phyloP scores from a whole-genome alignment of 441 rosid genomes.

The Iberis amara region DNA sequence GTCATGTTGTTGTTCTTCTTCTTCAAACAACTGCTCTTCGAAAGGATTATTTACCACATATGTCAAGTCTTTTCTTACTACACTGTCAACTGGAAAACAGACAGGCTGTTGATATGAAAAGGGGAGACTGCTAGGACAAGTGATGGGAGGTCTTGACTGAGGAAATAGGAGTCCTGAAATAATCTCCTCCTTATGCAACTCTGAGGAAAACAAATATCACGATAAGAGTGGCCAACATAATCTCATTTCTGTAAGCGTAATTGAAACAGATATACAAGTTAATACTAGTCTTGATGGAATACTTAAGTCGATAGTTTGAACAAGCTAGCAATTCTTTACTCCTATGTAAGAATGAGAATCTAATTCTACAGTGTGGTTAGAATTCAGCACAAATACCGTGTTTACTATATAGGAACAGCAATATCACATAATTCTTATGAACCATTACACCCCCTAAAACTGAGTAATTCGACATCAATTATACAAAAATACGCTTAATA shows the following conservation, averaged over 20 bases:
- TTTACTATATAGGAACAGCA: constrained; percentile 9
- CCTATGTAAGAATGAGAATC: background rate
- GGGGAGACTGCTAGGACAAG: constrained; percentile 34
- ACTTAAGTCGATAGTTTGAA: background rate
- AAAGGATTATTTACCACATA: constrained; percentile 27
- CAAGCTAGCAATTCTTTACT: background rate
- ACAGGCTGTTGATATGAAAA: constrained; percentile 34
- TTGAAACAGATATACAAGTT: constrained; percentile 3
- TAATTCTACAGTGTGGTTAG: background rate
- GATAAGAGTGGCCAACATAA: background rate
- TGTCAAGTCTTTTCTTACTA: constrained; percentile 32
- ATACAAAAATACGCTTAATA: constrained; percentile 1
- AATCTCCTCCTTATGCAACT: constrained; percentile 59
- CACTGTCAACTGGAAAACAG: constrained; percentile 31
- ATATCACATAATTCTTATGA: constrained; percentile 12
- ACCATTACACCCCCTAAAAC: too few species aligned
- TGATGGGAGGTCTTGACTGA: constrained; percentile 35
- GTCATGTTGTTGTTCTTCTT: constrained; percentile 30
- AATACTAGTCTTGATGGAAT: background rate
- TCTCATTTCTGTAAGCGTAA: constrained; percentile 4
- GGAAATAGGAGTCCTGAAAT: constrained; percentile 52
- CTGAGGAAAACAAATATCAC: constrained; percentile 31
- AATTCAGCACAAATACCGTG: constrained; percentile 6
- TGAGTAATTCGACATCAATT: constrained; percentile 1
- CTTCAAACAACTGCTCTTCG: constrained; percentile 31